Evolutionary conservation across 495 filamentous ascomycete species (phyloP).

Genomic region (Gamarada debralockiae): DNA sequence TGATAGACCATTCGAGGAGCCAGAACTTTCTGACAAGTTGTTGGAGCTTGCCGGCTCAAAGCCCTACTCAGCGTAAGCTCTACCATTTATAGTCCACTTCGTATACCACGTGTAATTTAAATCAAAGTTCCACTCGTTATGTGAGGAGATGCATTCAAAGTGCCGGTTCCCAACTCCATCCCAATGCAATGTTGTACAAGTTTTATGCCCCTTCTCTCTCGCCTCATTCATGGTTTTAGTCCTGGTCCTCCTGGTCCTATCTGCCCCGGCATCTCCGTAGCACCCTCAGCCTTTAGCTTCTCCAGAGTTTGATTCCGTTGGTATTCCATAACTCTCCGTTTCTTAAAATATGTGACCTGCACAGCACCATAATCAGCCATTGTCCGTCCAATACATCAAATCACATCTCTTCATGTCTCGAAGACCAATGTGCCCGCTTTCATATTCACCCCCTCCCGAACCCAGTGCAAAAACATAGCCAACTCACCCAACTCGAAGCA

Average conservation of each 20-base stretch:
- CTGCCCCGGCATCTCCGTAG: constrained; percentile 45
- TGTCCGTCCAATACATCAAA: not conserved
- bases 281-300: constrained; percentile 76
- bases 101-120: not conserved
- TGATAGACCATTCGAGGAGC: constrained; percentile 12
- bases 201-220: not conserved
- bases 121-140: not conserved
- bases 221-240: constrained; percentile 5
- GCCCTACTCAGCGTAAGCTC: not conserved
- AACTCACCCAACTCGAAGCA: constrained; percentile 73
- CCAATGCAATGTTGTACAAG: not conserved
- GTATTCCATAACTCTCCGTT: constrained; percentile 85
- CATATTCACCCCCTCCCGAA: not conserved
- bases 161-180: not conserved
- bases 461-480: constrained; percentile 19
- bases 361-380: constrained; percentile 1
- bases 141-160: not conserved
- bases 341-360: constrained; percentile 96
- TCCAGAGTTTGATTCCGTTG: constrained; percentile 78
- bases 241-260: constrained; percentile 14
- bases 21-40: constrained; percentile 1
- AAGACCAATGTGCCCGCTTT: not conserved
- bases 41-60: constrained; percentile 11
- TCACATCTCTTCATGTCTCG: not conserved
- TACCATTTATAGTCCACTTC: not conserved